phyloP scores from a whole-genome alignment of 306 rosid species.

The Ammopiptanthus mongolicus region DNA sequence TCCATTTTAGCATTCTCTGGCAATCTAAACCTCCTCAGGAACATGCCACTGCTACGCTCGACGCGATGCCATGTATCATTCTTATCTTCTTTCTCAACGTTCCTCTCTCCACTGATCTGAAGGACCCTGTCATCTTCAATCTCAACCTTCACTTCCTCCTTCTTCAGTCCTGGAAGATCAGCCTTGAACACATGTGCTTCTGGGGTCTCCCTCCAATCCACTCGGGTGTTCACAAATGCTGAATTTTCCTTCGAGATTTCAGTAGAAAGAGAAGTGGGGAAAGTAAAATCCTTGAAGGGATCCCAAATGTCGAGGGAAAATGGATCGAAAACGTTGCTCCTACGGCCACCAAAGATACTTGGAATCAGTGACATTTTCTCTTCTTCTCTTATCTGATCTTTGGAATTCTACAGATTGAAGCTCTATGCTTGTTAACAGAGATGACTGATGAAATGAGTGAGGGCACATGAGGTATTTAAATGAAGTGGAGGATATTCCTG shows the following conservation, averaged over 20 bases:
- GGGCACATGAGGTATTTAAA: background rate
- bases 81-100: slow-evolving; percentile 35
- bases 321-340: slow-evolving; percentile 31
- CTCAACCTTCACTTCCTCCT: slow-evolving; percentile 27
- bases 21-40: slow-evolving; percentile 29
- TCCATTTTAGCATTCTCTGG: slow-evolving; percentile 28
- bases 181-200: slow-evolving; percentile 43
- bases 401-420: too few relatives aligned
- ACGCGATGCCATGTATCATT: slow-evolving; percentile 30
- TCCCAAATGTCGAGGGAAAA: slow-evolving; percentile 36
- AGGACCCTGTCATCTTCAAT: slow-evolving; percentile 26
- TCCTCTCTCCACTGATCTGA: slow-evolving; percentile 35
- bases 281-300: too few relatives aligned
- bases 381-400: too few relatives aligned
- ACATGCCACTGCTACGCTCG: slow-evolving; percentile 37
- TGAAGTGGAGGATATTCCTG: background rate
- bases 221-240: slow-evolving; percentile 15
- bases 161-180: slow-evolving; percentile 20
- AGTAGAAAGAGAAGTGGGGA: slow-evolving; percentile 12
- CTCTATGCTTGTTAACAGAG: too few relatives aligned
- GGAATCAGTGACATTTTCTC: slow-evolving; percentile 33
- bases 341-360: slow-evolving; percentile 27
- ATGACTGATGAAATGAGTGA: background rate
- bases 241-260: slow-evolving; percentile 18
- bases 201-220: slow-evolving; percentile 44